Evolutionary conservation across 495 filamentous ascomycete species (phyloP), one percentile per base, ranked within the genome.

Genomic region (Penicillium turbatum): DNA sequence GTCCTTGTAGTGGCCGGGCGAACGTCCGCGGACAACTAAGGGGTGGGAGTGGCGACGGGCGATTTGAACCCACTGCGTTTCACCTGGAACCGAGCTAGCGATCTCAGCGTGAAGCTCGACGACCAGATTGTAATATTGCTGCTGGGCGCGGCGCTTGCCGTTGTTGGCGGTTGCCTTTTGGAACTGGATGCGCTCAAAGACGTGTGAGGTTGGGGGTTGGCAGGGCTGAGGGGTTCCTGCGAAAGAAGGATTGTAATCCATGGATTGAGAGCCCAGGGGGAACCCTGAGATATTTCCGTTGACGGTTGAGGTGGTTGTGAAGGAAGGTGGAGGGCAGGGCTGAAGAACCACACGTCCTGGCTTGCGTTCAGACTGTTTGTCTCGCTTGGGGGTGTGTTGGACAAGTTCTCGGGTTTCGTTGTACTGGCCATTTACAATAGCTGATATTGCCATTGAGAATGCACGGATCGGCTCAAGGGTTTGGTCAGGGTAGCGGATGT

Each of bases 81-180:
- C 76, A 40, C 54, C 43, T 51, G 69, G 54, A 53, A 73, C 32
- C 34, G 60, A 51, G 45, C 57, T 62, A 6, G 78, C 74, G 7
- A 93, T 75, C 56, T 96, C 87, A 21, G 86, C 92, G 59, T 84
- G 90, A 3, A 97, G 82, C 64, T 97, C 92, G 1, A 96, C 87
- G 27, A 96, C 81, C 27, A 97, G 77, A 57, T 95, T 91, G 66
- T 95, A 97, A 65, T 90, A 96, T 61, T 96, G 92, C 65, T 97
- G 92, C 10, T 89, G 88, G 0, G 92, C 90, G 39, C 92, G 77
- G 48, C 92, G 77, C 65, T 96, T 96, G 19, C 92, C 92, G 55
- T 97, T 97, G 73, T 97, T 97, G 4, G 91, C 90, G 1, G 92
- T 97, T 2, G 92, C 93, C 46, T 88, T 88, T 66, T 96, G 95